Evolutionary conservation across 257 asterid species (phyloP).

Genomic region (Oldenlandia corymbosa): DNA sequence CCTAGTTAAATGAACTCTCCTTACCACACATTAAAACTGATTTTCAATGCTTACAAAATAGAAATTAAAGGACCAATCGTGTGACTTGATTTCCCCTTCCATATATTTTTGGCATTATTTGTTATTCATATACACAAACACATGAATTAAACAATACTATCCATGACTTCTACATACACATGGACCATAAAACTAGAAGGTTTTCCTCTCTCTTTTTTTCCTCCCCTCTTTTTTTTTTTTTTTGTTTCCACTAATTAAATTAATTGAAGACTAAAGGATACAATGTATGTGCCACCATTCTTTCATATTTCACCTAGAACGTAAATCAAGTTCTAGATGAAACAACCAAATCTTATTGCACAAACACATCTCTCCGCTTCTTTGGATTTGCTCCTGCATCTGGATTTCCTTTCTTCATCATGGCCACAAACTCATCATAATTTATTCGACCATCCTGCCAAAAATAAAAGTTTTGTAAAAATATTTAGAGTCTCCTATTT

Average conservation of each 20-base stretch:
- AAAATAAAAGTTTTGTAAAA: background rate
- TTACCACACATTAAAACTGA: too few species aligned
- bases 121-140: background rate
- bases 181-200: background rate
- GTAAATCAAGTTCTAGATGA: background rate
- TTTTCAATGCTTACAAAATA: too few species aligned
- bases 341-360: slow-evolving; percentile 12
- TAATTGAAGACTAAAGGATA: background rate
- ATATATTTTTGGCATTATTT: too few species aligned
- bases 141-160: background rate
- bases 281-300: background rate
- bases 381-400: slow-evolving; percentile 56
- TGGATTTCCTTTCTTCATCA: slow-evolving; percentile 86
- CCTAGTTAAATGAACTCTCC: too few species aligned
- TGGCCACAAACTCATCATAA: slow-evolving; percentile 75
- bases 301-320: background rate
- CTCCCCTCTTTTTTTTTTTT: too few species aligned
- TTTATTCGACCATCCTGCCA: slow-evolving; percentile 78
- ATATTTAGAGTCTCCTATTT: background rate
- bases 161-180: slow-evolving; percentile 1
- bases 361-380: slow-evolving; percentile 56
- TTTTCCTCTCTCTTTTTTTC: background rate
- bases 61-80: too few species aligned
- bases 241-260: background rate
- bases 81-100: too few species aligned